phyloP scores from a whole-genome alignment of 2,329 filamentous ascomycete species.

The Alternaria ventricosa region DNA sequence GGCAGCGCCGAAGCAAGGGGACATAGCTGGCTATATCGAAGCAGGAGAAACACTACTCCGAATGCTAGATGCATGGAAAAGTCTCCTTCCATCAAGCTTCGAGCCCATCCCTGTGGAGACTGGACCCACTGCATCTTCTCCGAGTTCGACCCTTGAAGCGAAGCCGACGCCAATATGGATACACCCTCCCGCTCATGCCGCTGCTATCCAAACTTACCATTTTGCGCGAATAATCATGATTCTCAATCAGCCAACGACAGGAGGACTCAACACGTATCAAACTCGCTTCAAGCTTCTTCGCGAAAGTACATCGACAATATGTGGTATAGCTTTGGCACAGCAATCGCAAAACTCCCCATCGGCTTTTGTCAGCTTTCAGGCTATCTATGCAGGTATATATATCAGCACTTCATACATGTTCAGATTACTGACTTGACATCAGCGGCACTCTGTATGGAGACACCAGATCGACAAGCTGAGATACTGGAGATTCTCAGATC shows the following conservation, averaged over 20 bases:
- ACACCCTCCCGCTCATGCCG: slow-evolving; percentile 43
- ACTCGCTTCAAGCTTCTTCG: slow-evolving; percentile 53
- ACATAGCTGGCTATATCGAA: slow-evolving; percentile 49
- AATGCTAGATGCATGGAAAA: slow-evolving; percentile 59
- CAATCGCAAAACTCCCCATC: slow-evolving; percentile 35
- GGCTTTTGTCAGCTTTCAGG: slow-evolving; percentile 39
- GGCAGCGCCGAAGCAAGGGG: slow-evolving; percentile 55
- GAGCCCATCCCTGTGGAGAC: slow-evolving; percentile 47
- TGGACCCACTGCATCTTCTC: slow-evolving; percentile 8
- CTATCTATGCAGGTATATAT: slow-evolving; percentile 39
- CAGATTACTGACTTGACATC: background rate
- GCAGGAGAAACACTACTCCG: slow-evolving; percentile 55
- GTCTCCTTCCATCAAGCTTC: slow-evolving; percentile 52
- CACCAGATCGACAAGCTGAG: slow-evolving; percentile 24
- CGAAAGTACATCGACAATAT: slow-evolving; percentile 57
- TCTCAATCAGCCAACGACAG: slow-evolving; percentile 59
- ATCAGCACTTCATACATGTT: background rate
- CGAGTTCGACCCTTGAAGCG: slow-evolving; percentile 3
- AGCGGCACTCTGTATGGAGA: slow-evolving; percentile 31
- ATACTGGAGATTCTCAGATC: slow-evolving; percentile 23
- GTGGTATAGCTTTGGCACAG: slow-evolving; percentile 57
- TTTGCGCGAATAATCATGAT: slow-evolving; percentile 61
- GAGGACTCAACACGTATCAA: slow-evolving; percentile 57
- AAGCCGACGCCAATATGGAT: slow-evolving; percentile 32
- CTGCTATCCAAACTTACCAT: slow-evolving; percentile 60